Conservation (phyloP, 2,329 filamentous ascomycete genomes). For the Penicillium sp. region DNA sequence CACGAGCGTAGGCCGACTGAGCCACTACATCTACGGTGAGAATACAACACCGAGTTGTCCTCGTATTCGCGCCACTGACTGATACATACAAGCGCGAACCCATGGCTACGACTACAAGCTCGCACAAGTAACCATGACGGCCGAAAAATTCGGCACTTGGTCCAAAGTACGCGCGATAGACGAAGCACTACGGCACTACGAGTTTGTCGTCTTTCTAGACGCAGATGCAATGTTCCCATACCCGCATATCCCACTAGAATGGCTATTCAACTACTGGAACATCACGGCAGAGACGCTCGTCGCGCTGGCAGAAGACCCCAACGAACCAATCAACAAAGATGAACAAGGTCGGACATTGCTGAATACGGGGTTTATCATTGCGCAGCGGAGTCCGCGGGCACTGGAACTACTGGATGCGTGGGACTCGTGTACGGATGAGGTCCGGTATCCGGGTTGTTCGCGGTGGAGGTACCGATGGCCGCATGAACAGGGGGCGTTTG, state of each 20-base stretch:
- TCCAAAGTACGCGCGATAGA: conserved; percentile 40
- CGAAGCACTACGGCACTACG: conserved; percentile 37
- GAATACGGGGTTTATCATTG: conserved; percentile 45
- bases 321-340: conserved; percentile 37
- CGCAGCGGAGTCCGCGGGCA: conserved; percentile 25
- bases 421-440: conserved; percentile 11
- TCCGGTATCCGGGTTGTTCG: conserved; percentile 9
- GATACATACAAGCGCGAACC: conserved; percentile 33
- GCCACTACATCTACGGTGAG: conserved; percentile 39
- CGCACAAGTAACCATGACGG: conserved; percentile 40
- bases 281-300: conserved; percentile 39
- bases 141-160: conserved; percentile 45
- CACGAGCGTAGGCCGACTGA: conserved; percentile 26
- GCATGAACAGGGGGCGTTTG: conserved; percentile 18
- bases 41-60: not conserved
- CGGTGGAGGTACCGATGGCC: conserved; percentile 13
- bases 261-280: conserved; percentile 47
- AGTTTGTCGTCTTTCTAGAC: conserved; percentile 44
- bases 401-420: conserved; percentile 16
- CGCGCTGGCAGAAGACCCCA: conserved; percentile 45
- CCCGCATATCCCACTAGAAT: conserved; percentile 44
- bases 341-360: conserved; percentile 31
- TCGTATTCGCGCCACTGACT: no score
- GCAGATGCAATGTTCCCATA: conserved; percentile 42
- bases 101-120: conserved; percentile 49